Conservation (phyloP, 768 basidiomycete genomes). For the Kwoniella botswanensis region DNA sequence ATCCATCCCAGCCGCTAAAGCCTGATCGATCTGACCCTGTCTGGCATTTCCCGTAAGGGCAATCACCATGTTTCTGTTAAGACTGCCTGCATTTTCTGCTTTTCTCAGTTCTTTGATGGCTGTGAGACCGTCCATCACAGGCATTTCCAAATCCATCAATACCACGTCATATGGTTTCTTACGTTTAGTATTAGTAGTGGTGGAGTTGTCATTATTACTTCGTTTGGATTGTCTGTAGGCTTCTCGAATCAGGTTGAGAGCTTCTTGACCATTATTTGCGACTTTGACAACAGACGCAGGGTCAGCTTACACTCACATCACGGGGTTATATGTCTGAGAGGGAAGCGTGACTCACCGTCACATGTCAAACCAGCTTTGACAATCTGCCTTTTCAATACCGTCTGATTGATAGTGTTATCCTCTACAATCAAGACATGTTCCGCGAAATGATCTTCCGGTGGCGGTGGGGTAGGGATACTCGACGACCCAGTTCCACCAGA, state of each 20-base stretch:
- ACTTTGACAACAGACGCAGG: conserved; percentile 12
- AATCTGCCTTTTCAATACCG: conserved; percentile 51
- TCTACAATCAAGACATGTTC: conserved; percentile 48
- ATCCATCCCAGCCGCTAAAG: conserved; percentile 42
- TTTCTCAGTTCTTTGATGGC: conserved; percentile 46
- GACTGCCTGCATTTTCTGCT: conserved; percentile 40
- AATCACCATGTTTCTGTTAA: conserved; percentile 47
- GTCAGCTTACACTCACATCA: not conserved
- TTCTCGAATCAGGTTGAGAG: conserved; percentile 47
- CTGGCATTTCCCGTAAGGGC: conserved; percentile 49
- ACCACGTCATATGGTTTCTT: conserved; percentile 45
- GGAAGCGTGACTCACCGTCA: conserved; percentile 38
- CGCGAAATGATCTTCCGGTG: not conserved
- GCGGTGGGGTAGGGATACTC: conserved; percentile 17
- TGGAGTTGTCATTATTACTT: conserved; percentile 10
- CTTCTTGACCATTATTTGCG: conserved; percentile 53
- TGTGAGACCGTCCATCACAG: conserved; percentile 57
- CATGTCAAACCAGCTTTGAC: conserved; percentile 52
- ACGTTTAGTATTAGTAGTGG: not conserved
- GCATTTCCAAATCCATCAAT: conserved; percentile 56
- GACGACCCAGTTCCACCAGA: conserved; percentile 21
- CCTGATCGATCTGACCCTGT: conserved; percentile 48
- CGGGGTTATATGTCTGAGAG: not conserved
- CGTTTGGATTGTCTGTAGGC: conserved; percentile 34
- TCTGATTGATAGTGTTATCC: conserved; percentile 57